Conservation (phyloP, 2,329 filamentous ascomycete species). For the Botrytis squamosa region DNA sequence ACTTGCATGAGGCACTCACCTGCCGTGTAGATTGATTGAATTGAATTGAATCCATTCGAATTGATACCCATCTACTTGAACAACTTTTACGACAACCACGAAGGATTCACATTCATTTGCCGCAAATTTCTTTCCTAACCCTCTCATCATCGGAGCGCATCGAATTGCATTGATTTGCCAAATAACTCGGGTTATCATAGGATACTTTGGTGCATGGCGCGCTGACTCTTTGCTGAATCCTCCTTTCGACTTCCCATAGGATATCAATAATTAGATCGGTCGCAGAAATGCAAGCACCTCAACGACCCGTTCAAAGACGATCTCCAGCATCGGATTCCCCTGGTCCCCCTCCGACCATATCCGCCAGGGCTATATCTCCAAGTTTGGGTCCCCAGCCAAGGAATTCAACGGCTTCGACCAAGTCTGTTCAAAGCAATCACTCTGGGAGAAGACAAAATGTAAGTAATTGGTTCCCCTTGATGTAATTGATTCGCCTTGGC, state of each 20-base stretch:
- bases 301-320: slow-evolving; percentile 58
- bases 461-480: slow-evolving; percentile 41
- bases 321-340: slow-evolving; percentile 61
- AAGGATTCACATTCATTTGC: slow-evolving; percentile 7
- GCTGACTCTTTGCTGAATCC: slow-evolving; percentile 23
- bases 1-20: slow-evolving; percentile 16
- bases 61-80: neutral
- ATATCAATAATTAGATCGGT: slow-evolving; percentile 16
- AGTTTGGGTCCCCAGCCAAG: slow-evolving; percentile 54
- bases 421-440: slow-evolving; percentile 52
- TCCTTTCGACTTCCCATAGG: neutral
- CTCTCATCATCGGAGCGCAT: neutral
- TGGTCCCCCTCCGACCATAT: slow-evolving; percentile 54
- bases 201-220: slow-evolving; percentile 14
- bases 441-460: slow-evolving; percentile 57
- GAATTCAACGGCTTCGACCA: slow-evolving; percentile 63
- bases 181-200: neutral
- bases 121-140: neutral
- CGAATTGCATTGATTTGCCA: neutral
- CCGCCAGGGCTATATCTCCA: slow-evolving; percentile 60
- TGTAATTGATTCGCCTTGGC: neutral
- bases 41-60: neutral
- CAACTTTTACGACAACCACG: neutral
- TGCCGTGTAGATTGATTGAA: slow-evolving; percentile 15
- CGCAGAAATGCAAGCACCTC: slow-evolving; percentile 52